Evolutionary conservation across 768 basidiomycete species (phyloP).

Genomic region (Boletales sp.): DNA sequence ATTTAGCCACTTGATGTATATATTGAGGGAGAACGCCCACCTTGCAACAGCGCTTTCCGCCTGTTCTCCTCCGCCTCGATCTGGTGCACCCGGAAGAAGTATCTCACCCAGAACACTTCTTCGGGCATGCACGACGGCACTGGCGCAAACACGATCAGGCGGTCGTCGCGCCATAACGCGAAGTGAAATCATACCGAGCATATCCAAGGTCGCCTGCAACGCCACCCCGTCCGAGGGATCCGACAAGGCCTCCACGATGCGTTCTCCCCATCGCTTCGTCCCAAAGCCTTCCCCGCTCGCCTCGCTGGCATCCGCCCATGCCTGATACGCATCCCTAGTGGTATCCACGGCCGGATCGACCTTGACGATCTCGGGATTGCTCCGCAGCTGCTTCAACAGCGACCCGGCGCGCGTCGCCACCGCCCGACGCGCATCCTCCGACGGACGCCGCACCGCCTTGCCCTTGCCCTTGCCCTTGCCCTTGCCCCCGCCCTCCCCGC

Average conservation of each 20-base stretch:
- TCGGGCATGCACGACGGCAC: conserved; percentile 65
- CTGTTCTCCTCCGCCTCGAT: conserved; percentile 76
- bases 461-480: conserved; percentile 35
- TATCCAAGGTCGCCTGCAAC: conserved; percentile 50
- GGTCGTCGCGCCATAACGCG: not conserved
- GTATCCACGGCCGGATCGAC: conserved; percentile 72
- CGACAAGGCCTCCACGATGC: conserved; percentile 44
- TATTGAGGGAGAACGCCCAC: conserved; percentile 34
- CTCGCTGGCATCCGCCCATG: conserved; percentile 58
- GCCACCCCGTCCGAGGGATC: conserved; percentile 50
- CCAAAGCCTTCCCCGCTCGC: conserved; percentile 52
- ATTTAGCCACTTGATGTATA: conserved; percentile 3
- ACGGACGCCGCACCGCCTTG: conserved; percentile 24
- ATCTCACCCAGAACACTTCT: conserved; percentile 79
- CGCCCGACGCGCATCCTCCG: conserved; percentile 44
- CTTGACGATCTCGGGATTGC: conserved; percentile 70
- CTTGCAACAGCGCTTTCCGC: conserved; percentile 72
- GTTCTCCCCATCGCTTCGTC: conserved; percentile 50
- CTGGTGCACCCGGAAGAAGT: conserved; percentile 85
- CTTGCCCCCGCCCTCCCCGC: conserved; percentile 24
- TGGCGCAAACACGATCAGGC: conserved; percentile 28
- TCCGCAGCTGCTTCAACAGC: conserved; percentile 66
- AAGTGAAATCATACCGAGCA: conserved; percentile 51
- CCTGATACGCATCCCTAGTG: conserved; percentile 49
- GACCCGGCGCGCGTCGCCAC: conserved; percentile 76